Evolutionary conservation across 768 basidiomycete species (phyloP), one percentile per base, ranked within the genome.

Genomic region (Suillus luteus): DNA sequence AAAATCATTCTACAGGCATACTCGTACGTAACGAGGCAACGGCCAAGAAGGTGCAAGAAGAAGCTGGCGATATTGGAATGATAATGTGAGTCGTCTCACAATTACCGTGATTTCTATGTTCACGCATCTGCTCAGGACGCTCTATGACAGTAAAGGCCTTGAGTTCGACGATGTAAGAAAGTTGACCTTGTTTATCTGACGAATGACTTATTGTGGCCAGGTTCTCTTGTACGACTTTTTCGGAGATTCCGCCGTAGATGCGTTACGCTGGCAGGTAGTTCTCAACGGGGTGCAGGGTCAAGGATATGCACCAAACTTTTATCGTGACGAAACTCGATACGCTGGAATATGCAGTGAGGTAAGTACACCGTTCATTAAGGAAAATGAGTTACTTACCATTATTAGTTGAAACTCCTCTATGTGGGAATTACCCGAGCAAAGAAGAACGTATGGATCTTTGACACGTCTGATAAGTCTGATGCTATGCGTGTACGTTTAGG

Each of bases 211-310:
- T 24, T 12, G 1, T 19, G 17, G 14, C 27, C 62, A 91, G 89
- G 90, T 92, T 5, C 77, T 92, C 2, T 68, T 92, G 12, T 91
- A 86, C 68, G 86, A 92, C 66, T 91, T 91, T 73, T 92, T 92
- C 67, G 81, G 84, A 35, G 87, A 89, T 66, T 92, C 91, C 0
- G 67, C 69, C 0, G 73, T 83, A 1, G 81, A 81, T 44, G 62
- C 70, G 1, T 73, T 82, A 1, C 85, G 86, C 55, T 91, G 90
- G 90, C 78, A 85, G 11, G 77, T 88, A 1, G 74, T 90, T 4
- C 69, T 87, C 5, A 83, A 84, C 59, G 77, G 72, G 1, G 60
- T 80, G 0, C 70, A 77, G 38, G 69, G 72, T n/a, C 61, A 64
- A 22, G 57, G 64, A 35, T 62, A 70, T 6, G 80, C 79, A 14